A percentile compares a stretch with the other conserved stretches of the same genome.
These are phyloP conservation scores for Setaria viridis DNA, from an alignment of 202 grass and related monocot genomes.

Conservation along the genomic window DNA sequence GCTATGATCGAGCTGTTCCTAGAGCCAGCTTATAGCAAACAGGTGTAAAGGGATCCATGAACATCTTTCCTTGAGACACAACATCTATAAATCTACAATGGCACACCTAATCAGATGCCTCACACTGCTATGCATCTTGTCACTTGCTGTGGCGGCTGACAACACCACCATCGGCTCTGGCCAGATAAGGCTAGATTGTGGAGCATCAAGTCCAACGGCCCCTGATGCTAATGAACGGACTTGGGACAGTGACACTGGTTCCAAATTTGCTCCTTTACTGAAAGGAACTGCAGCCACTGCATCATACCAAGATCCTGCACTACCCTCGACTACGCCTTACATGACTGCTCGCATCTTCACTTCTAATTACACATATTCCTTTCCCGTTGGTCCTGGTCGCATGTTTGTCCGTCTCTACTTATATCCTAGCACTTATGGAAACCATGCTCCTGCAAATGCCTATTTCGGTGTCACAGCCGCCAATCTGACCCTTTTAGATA, in stretches of 20 bases:
- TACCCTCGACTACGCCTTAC: conserved; percentile 45
- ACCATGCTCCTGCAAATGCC: conserved; percentile 9
- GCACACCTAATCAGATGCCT: background rate
- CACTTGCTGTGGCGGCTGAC: background rate
- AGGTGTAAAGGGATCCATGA: background rate
- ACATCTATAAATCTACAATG: conserved; percentile 17
- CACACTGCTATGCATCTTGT: conserved; percentile 27
- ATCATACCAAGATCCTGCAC: conserved; percentile 26
- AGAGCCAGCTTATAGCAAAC: background rate
- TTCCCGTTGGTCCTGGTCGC: conserved; percentile 52
- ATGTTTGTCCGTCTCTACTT: conserved; percentile 85
- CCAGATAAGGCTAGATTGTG: conserved; percentile 64
- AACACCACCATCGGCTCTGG: conserved; percentile 32
- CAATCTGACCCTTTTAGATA: conserved; percentile 46
- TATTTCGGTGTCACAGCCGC: conserved; percentile 60
- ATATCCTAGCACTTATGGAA: conserved; percentile 56
- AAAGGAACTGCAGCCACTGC: background rate
- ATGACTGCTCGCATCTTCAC: conserved; percentile 70
- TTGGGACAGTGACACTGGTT: conserved; percentile 53
- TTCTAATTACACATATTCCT: conserved; percentile 70
- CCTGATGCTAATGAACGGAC: conserved; percentile 3
- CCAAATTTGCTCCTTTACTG: conserved; percentile 43
- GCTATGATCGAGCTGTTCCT: background rate
- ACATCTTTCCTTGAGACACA: background rate
- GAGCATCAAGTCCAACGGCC: conserved; percentile 2